These are phyloP conservation scores for Epichloe aotearoae DNA, from an alignment of 2,329 filamentous ascomycete species.

Conservation along the genomic window DNA sequence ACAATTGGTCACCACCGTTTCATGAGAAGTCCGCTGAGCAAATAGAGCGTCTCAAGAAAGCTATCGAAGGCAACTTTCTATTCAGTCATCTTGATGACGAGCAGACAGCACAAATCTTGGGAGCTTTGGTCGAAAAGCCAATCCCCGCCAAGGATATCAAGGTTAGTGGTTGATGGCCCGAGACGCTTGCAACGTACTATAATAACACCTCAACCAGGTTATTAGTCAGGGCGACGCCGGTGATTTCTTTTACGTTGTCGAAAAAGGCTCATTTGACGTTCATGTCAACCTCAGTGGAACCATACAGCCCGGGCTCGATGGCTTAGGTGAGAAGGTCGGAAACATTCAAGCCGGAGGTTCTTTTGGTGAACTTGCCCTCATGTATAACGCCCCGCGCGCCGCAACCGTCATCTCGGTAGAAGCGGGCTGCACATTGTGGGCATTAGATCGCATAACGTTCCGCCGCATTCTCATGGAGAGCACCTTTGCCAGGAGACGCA, in stretches of 20 bases:
- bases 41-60: conserved; percentile 60
- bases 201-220: conserved; percentile 44
- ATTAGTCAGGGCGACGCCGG: conserved; percentile 92
- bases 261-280: conserved; percentile 80
- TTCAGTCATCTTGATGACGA: conserved; percentile 94
- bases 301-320: conserved; percentile 66
- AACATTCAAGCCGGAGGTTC: conserved; percentile 78
- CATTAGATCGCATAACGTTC: conserved; percentile 89
- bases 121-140: conserved; percentile 84
- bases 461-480: conserved; percentile 97
- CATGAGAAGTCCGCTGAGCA: conserved; percentile 78
- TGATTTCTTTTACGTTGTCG: conserved; percentile 96
- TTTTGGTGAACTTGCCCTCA: conserved; percentile 91
- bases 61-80: conserved; percentile 82
- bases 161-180: conserved; percentile 24
- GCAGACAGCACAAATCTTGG: conserved; percentile 73
- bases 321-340: conserved; percentile 71
- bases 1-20: conserved; percentile 80
- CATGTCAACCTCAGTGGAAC: conserved; percentile 71
- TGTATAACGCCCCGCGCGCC: conserved; percentile 96
- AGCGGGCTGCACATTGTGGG: conserved; percentile 72
- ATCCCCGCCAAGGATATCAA: conserved; percentile 82
- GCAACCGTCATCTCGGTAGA: conserved; percentile 84
- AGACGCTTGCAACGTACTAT: background rate
- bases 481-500: conserved; percentile 85